These are phyloP conservation scores for Ulota crispa DNA, from an alignment of 225 moss, liverwort and hornwort species.

Conservation along the genomic window DNA sequence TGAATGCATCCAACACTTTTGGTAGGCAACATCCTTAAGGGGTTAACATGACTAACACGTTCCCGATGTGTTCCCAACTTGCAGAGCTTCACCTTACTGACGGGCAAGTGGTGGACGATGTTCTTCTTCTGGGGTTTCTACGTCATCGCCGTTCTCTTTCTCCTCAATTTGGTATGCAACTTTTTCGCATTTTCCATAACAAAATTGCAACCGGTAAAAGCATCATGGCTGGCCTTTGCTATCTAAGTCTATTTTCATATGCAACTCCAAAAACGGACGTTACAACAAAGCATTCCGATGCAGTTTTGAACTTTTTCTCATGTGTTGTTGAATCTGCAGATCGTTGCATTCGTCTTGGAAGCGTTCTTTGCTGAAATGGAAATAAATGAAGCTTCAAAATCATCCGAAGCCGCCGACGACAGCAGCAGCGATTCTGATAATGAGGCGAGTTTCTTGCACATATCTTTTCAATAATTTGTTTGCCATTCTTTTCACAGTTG, in stretches of 20 bases:
- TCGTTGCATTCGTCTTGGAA: constrained; percentile 94
- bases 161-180: constrained; percentile 73
- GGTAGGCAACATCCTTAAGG: too few relatives aligned
- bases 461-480: background rate
- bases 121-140: constrained; percentile 92
- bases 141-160: constrained; percentile 74
- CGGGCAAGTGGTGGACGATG: constrained; percentile 64
- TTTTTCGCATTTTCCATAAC: background rate
- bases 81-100: constrained; percentile 60
- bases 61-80: background rate
- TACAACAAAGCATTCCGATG: background rate
- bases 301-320: background rate
- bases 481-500: background rate
- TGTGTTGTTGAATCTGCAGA: constrained; percentile 41
- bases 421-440: constrained; percentile 45
- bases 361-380: constrained; percentile 94
- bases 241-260: too few relatives aligned
- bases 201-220: too few relatives aligned
- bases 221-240: too few relatives aligned
- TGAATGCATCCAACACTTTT: too few relatives aligned
- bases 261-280: too few relatives aligned
- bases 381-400: constrained; percentile 53
- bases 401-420: constrained; percentile 28
- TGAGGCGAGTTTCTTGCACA: constrained; percentile 28
- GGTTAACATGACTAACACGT: background rate